Evolutionary conservation across 1,284 basidiomycete genomes (phyloP).

Genomic region (Leccinum colubrinum): DNA sequence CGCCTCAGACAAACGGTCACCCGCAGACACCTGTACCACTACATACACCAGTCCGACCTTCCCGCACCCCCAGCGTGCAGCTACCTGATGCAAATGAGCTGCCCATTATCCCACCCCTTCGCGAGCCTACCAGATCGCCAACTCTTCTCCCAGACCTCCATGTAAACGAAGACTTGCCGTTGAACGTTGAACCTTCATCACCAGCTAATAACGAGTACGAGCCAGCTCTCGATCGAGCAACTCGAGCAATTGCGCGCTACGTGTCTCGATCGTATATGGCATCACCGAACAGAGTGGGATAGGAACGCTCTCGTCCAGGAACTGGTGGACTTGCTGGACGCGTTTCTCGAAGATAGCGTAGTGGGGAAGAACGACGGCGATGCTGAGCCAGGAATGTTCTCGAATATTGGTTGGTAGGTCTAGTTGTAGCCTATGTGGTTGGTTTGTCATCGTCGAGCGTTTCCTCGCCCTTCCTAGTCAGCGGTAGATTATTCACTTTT

Average conservation of each 20-base stretch:
- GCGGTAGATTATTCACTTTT: conserved; percentile 31
- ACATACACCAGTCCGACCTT: neutral
- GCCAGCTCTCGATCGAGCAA: conserved; percentile 75
- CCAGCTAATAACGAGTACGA: conserved; percentile 53
- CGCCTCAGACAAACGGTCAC: conserved; percentile 12
- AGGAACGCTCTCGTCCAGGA: conserved; percentile 63
- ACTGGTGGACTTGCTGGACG: conserved; percentile 51
- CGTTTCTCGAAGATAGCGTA: conserved; percentile 60
- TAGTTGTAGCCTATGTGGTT: neutral
- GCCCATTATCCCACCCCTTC: conserved; percentile 28
- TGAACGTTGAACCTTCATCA: conserved; percentile 48
- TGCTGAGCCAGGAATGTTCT: conserved; percentile 5
- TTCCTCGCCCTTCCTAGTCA: neutral
- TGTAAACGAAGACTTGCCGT: conserved; percentile 45
- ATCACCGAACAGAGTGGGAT: conserved; percentile 81
- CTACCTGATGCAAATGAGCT: conserved; percentile 18
- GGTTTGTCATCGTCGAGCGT: neutral
- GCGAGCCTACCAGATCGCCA: conserved; percentile 52
- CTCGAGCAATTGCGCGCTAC: conserved; percentile 91
- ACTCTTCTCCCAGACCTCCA: conserved; percentile 69
- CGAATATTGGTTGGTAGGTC: neutral
- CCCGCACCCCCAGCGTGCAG: conserved; percentile 9
- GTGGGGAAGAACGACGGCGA: neutral
- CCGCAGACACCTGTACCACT: conserved; percentile 17
- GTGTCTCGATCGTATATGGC: conserved; percentile 81